Evolutionary conservation across 345 rosid species (phyloP).

Genomic region (Cardamine occulta): DNA sequence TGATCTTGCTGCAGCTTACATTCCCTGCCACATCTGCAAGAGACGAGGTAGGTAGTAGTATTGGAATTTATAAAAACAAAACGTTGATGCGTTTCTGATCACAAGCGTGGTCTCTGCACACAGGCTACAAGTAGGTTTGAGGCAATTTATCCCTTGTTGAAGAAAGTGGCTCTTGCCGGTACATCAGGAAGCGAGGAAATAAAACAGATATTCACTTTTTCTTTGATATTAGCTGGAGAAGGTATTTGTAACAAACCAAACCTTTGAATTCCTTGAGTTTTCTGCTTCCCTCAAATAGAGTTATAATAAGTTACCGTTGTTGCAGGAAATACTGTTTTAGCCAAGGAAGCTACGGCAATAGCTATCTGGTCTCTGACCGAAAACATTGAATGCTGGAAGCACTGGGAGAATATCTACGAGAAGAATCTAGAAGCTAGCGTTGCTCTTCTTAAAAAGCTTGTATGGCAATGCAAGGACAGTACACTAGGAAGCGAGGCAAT

Average conservation of each 20-base stretch:
- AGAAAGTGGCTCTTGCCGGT: not conserved
- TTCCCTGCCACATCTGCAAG: not conserved
- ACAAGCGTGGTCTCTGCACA: not conserved
- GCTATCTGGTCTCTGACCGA: not conserved
- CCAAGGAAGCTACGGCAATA: not conserved
- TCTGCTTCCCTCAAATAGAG: too few relatives aligned
- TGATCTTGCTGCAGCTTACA: slow-evolving; percentile 36
- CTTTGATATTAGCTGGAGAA: too few relatives aligned
- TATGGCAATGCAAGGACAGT: too few relatives aligned
- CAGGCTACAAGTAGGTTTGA: not conserved
- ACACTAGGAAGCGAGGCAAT: too few relatives aligned
- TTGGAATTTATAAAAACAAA: not conserved
- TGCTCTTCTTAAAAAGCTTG: slow-evolving; percentile 49
- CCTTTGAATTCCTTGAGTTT: too few relatives aligned
- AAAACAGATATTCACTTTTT: too few relatives aligned
- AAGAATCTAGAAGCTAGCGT: not conserved
- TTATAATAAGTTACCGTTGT: too few relatives aligned
- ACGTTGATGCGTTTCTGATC: not conserved
- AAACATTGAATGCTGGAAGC: not conserved
- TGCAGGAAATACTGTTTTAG: not conserved
- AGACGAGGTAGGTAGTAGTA: not conserved
- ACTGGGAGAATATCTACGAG: not conserved
- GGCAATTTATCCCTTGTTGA: not conserved
- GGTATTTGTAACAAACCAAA: too few relatives aligned
- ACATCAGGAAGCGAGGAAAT: not conserved